Conservation (phyloP, 2,329 filamentous ascomycete species). For the Microcyclospora tardicrescens region DNA sequence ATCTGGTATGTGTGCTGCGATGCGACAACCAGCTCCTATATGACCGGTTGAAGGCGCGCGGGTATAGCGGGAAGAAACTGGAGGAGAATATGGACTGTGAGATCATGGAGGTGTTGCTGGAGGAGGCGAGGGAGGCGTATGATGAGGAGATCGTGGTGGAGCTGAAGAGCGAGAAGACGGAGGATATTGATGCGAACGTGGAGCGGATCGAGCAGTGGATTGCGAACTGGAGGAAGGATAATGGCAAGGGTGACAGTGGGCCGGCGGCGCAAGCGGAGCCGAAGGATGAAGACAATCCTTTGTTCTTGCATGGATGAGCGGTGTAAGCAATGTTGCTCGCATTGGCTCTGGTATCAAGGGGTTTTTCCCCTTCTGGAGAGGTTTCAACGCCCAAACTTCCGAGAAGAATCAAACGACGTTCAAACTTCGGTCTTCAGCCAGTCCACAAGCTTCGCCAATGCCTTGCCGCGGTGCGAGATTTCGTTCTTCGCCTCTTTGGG, state of each 20-base stretch:
- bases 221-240: conserved; percentile 65
- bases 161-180: conserved; percentile 64
- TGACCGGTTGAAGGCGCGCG: conserved; percentile 65
- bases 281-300: conserved; percentile 23
- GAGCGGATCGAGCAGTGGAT: conserved; percentile 75
- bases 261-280: conserved; percentile 14
- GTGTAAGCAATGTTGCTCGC: not conserved
- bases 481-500: conserved; percentile 74
- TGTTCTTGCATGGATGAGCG: conserved; percentile 23
- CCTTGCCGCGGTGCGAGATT: conserved; percentile 80
- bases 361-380: too few species aligned
- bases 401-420: too few species aligned
- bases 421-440: conserved; percentile 43
- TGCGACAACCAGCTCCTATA: conserved; percentile 70
- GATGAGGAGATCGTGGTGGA: conserved; percentile 81
- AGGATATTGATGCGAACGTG: conserved; percentile 81
- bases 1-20: conserved; percentile 82
- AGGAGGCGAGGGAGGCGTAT: conserved; percentile 81
- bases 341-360: not conserved
- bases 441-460: conserved; percentile 70
- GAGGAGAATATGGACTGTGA: conserved; percentile 95
- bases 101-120: conserved; percentile 88
- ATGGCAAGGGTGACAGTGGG: conserved; percentile 25
- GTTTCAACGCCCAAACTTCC: too few species aligned
- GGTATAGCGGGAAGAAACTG: conserved; percentile 74